A percentile compares a stretch with the other conserved stretches of the same genome.
These are phyloP conservation scores for Syncephalastrum racemosum DNA, from an alignment of 371 early-diverging fungal species.

Conservation along the genomic window DNA sequence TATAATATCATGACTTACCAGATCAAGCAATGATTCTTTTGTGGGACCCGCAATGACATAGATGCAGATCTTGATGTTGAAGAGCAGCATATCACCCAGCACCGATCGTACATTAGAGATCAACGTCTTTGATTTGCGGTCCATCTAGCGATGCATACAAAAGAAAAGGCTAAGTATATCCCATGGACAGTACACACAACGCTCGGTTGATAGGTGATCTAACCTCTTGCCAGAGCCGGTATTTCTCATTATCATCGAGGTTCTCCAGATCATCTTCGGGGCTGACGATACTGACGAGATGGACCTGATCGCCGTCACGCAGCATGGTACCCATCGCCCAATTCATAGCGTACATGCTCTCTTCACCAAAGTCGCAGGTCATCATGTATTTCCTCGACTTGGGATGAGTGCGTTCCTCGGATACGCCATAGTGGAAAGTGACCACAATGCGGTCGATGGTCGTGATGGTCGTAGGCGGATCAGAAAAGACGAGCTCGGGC, in stretches of 20 bases:
- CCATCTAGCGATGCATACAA: conserved; percentile 17
- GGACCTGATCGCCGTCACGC: conserved; percentile 53
- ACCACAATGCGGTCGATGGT: conserved; percentile 37
- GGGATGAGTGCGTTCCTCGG: conserved; percentile 11
- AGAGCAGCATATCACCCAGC: conserved; percentile 40
- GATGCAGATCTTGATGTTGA: conserved; percentile 53
- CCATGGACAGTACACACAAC: conserved; percentile 1
- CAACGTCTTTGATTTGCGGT: conserved; percentile 46
- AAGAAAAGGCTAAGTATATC: background rate
- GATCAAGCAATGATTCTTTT: conserved; percentile 49
- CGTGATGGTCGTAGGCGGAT: conserved; percentile 32
- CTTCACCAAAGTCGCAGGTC: conserved; percentile 46
- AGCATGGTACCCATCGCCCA: conserved; percentile 53
- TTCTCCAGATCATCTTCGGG: conserved; percentile 45
- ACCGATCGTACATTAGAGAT: conserved; percentile 41
- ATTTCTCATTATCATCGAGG: conserved; percentile 39
- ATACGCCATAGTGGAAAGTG: conserved; percentile 38
- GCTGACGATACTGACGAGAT: conserved; percentile 50
- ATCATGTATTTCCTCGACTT: conserved; percentile 39
- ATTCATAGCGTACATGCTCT: conserved; percentile 46
- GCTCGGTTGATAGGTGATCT: too few species aligned
- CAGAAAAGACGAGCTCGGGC: conserved; percentile 36
- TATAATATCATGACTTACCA: conserved; percentile 28
- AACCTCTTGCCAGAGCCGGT: conserved; percentile 37
- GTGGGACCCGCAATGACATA: conserved; percentile 56